Conservation (phyloP, 2,329 filamentous ascomycete species). For the Aspergillus fructus region DNA sequence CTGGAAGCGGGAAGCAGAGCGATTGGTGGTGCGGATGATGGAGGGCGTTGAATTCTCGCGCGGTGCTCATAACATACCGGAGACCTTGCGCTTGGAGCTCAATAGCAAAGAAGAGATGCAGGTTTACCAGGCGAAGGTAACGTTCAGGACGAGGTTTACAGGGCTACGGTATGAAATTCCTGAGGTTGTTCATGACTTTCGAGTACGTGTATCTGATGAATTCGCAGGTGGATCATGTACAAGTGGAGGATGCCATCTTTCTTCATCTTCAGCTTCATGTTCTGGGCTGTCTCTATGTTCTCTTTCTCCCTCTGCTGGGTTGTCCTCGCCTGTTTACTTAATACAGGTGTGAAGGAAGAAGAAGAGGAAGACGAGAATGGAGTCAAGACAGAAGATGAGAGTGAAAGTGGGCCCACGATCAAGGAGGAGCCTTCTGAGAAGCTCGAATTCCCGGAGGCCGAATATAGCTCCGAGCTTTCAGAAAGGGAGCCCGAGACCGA, state of each 20-base stretch:
- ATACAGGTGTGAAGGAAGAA: conserved; percentile 16
- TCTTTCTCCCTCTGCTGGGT: conserved; percentile 68
- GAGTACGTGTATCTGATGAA: conserved; percentile 17
- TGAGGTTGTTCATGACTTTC: background rate
- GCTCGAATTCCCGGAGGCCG: background rate
- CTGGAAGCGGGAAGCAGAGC: conserved; percentile 63
- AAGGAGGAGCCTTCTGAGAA: conserved; percentile 23
- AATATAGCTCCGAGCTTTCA: conserved; percentile 1
- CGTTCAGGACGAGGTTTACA: conserved; percentile 70
- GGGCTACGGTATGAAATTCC: conserved; percentile 58
- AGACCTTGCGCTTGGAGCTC: conserved; percentile 62
- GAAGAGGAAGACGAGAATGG: conserved; percentile 1
- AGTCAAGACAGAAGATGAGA: conserved; percentile 18
- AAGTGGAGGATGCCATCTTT: conserved; percentile 72
- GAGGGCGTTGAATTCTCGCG: conserved; percentile 67
- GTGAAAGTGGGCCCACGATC: conserved; percentile 17
- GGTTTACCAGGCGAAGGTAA: conserved; percentile 69
- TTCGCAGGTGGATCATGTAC: conserved; percentile 75
- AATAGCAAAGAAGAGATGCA: conserved; percentile 70
- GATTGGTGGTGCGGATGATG: conserved; percentile 67
- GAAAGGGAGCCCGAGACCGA: conserved; percentile 22
- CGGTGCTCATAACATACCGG: conserved; percentile 54
- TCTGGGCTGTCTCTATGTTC: conserved; percentile 74
- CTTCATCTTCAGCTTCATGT: conserved; percentile 64
- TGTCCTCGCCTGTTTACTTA: conserved; percentile 48